A percentile compares a stretch with the other conserved stretches of the same genome.
Evolutionary conservation across 257 asterid genomes (phyloP).

Genomic region (Ligustrum vulgare): DNA sequence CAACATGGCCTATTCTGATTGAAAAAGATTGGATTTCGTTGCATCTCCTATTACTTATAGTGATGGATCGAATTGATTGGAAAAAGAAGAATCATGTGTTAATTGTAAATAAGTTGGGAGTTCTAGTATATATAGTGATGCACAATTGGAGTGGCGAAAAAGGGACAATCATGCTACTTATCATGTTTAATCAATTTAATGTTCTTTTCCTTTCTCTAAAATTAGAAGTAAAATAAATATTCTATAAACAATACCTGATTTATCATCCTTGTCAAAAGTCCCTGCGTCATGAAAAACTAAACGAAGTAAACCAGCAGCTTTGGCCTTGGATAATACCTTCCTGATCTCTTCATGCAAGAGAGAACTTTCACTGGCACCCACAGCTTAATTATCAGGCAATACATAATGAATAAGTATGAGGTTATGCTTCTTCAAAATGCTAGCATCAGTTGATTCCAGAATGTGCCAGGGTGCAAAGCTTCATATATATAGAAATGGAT

Average conservation of each 20-base stretch:
- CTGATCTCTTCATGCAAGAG: constrained; percentile 62
- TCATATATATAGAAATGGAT: neutral
- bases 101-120: neutral
- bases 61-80: neutral
- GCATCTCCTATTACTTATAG: neutral
- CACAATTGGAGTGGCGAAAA: neutral
- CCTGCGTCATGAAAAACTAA: constrained; percentile 98
- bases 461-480: neutral
- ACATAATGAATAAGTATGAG: neutral
- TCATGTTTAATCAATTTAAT: neutral
- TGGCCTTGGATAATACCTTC: constrained; percentile 64
- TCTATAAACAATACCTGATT: constrained; percentile 44
- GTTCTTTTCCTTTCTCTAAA: neutral
- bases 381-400: constrained; percentile 21
- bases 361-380: constrained; percentile 42
- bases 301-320: constrained; percentile 92
- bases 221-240: neutral
- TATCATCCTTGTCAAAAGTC: constrained; percentile 63
- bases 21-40: neutral
- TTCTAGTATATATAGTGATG: neutral
- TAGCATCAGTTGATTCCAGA: neutral
- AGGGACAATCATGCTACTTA: neutral
- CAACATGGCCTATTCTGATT: neutral
- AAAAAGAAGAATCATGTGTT: neutral
- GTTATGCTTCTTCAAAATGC: neutral